A percentile compares a stretch with the other conserved stretches of the same genome.
phyloP scores from a whole-genome alignment of 2,329 filamentous ascomycete species.

The Venturia aucupariae region DNA sequence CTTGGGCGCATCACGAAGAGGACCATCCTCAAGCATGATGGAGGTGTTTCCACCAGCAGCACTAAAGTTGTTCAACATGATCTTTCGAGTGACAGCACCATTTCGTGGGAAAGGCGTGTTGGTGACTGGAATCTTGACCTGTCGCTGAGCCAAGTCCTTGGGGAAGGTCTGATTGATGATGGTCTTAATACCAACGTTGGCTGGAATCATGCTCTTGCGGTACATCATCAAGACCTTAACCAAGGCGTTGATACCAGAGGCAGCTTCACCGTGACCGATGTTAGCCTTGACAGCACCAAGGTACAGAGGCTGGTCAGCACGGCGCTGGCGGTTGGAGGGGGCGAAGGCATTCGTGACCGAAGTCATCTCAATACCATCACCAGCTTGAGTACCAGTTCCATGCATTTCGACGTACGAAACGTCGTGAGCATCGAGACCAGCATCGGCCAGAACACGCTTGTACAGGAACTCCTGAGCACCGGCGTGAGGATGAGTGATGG shows the following conservation, averaged over 20 bases:
- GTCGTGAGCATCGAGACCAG: slow-evolving; percentile 65
- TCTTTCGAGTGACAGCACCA: slow-evolving; percentile 38
- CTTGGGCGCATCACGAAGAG: slow-evolving; percentile 32
- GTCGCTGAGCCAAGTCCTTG: slow-evolving; percentile 42
- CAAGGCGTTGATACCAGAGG: slow-evolving; percentile 45
- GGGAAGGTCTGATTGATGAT: slow-evolving; percentile 48
- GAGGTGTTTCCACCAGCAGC: slow-evolving; percentile 46
- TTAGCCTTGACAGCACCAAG: slow-evolving; percentile 49
- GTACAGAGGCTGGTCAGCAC: slow-evolving; percentile 40
- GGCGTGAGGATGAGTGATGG: slow-evolving; percentile 75
- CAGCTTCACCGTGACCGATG: slow-evolving; percentile 46
- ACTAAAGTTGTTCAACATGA: slow-evolving; percentile 46
- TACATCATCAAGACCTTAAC: slow-evolving; percentile 46
- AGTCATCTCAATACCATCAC: slow-evolving; percentile 73
- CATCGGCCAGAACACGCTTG: slow-evolving; percentile 58
- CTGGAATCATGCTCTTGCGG: slow-evolving; percentile 44
- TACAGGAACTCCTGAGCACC: slow-evolving; percentile 66
- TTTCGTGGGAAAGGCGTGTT: slow-evolving; percentile 39
- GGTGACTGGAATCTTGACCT: slow-evolving; percentile 42
- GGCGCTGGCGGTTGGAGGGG: slow-evolving; percentile 41
- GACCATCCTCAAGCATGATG: slow-evolving; percentile 43
- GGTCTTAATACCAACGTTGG: slow-evolving; percentile 47
- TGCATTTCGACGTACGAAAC: slow-evolving; percentile 85
- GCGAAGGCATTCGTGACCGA: slow-evolving; percentile 61
- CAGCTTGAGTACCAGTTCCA: slow-evolving; percentile 78